These are phyloP conservation scores for Echium plantagineum DNA, from an alignment of 257 asterid species.

Conservation along the genomic window DNA sequence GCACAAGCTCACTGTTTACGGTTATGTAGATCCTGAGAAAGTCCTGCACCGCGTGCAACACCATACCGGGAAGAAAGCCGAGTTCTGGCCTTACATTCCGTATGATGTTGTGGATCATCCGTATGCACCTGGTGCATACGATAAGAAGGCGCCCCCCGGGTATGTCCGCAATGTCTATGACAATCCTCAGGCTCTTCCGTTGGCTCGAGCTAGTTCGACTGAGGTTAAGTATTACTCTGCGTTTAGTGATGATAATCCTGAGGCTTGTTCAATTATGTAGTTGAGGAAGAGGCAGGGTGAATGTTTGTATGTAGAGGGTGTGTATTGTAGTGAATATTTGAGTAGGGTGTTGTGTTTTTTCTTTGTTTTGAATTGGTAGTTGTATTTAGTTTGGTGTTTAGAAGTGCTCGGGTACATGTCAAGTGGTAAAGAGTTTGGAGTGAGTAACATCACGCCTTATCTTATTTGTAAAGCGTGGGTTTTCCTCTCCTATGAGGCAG, in stretches of 20 bases:
- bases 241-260: slow-evolving; percentile 31
- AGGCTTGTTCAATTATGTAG: slow-evolving; percentile 30
- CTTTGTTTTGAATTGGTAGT: no score
- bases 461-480: no score
- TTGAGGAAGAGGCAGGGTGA: neutral
- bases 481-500: no score
- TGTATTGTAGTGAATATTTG: no score
- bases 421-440: no score
- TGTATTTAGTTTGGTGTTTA: no score
- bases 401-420: no score
- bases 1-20: neutral
- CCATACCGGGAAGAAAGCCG: slow-evolving; percentile 2
- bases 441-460: no score
- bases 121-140: slow-evolving; percentile 35
- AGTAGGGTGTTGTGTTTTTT: no score
- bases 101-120: slow-evolving; percentile 35
- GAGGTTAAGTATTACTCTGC: slow-evolving; percentile 32
- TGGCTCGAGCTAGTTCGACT: slow-evolving; percentile 31
- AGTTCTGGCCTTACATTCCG: slow-evolving; percentile 35
- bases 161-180: slow-evolving; percentile 22
- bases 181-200: slow-evolving; percentile 13
- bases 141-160: slow-evolving; percentile 33
- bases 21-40: neutral
- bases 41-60: neutral
- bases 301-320: no score